phyloP scores from a whole-genome alignment of 176 grass and related monocot species.

The Oryza australiensis region DNA sequence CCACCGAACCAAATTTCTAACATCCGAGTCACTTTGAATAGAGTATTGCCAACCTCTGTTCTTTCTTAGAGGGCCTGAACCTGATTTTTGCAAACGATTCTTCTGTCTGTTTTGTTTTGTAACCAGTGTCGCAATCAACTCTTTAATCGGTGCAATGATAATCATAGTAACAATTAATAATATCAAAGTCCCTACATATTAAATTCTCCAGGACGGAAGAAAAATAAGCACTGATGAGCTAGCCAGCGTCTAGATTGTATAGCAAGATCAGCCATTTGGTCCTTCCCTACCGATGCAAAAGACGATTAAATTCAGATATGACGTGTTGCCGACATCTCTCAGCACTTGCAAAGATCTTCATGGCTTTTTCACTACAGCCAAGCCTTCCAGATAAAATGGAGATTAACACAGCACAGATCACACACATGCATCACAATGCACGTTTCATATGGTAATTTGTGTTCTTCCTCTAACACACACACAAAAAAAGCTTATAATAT shows the following conservation, averaged over 20 bases:
- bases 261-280: background rate
- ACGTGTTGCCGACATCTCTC: slow-evolving; percentile 14
- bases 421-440: background rate
- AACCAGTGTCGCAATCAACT: background rate
- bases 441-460: background rate
- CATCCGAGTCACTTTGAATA: too few species aligned
- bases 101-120: background rate
- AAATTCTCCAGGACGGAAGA: background rate
- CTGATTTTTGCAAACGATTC: background rate
- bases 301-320: background rate
- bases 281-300: background rate
- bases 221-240: background rate
- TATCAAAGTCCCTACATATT: background rate
- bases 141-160: background rate
- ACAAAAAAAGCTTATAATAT: background rate
- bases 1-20: too few species aligned
- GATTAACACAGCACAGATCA: background rate
- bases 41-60: background rate
- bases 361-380: background rate
- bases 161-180: background rate
- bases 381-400: background rate
- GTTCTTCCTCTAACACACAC: background rate
- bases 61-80: background rate
- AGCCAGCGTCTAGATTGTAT: background rate
- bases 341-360: background rate